Evolutionary conservation across 2,329 filamentous ascomycete species (phyloP).

Genomic region (Aurifilum marmelostoma): DNA sequence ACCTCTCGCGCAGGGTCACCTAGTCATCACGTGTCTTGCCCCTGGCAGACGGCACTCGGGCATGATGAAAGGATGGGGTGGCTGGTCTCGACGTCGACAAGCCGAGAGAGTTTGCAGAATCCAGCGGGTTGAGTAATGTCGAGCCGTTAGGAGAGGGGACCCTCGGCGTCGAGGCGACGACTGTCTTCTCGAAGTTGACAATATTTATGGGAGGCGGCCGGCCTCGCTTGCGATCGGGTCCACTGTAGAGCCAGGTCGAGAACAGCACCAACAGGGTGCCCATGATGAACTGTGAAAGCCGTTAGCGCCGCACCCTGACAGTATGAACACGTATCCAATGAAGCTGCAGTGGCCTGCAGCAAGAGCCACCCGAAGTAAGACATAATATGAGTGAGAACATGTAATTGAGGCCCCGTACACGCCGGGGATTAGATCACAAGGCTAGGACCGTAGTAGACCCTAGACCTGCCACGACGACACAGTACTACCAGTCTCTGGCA

Average conservation of each 20-base stretch:
- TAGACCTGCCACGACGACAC: not conserved
- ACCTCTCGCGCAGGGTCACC: not conserved
- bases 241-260: constrained; percentile 84
- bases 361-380: not conserved
- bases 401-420: not conserved
- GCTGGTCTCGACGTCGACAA: constrained; percentile 51
- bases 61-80: constrained; percentile 47
- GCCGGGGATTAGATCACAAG: not conserved
- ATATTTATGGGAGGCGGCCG: constrained; percentile 70
- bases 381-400: not conserved
- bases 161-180: constrained; percentile 55
- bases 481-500: not conserved
- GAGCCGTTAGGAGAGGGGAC: constrained; percentile 35
- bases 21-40: constrained; percentile 45
- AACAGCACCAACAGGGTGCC: constrained; percentile 79
- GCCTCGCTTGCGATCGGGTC: constrained; percentile 61
- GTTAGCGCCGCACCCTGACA: constrained; percentile 28
- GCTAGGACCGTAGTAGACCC: not conserved
- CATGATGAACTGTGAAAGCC: constrained; percentile 69
- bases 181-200: constrained; percentile 76
- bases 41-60: constrained; percentile 41
- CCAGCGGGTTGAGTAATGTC: constrained; percentile 47
- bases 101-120: constrained; percentile 42
- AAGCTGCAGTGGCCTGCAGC: not conserved
- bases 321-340: no score